These are phyloP conservation scores for Leccinum angustisporum DNA, from an alignment of 1,284 basidiomycete species.

Conservation along the genomic window DNA sequence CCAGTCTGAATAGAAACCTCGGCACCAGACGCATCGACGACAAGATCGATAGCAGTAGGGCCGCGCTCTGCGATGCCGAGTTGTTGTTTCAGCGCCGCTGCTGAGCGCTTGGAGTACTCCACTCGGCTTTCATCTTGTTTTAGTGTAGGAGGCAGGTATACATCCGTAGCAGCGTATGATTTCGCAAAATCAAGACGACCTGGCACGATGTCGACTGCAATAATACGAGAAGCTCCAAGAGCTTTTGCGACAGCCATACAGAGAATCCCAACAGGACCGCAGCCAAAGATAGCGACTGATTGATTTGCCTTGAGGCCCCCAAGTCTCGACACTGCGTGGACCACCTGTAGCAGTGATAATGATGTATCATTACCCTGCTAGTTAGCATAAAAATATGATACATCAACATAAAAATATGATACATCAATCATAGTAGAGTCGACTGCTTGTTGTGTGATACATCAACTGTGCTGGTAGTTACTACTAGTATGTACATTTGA, in stretches of 20 bases:
- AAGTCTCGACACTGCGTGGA: conserved; percentile 83
- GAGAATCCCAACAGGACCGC: conserved; percentile 91
- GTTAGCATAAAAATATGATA: too few relatives aligned
- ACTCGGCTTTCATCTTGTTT: conserved; percentile 66
- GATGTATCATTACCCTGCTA: too few relatives aligned
- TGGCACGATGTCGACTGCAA: conserved; percentile 85
- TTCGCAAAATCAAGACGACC: conserved; percentile 86
- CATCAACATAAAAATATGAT: too few relatives aligned
- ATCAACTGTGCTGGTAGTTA: too few relatives aligned
- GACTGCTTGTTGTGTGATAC: too few relatives aligned
- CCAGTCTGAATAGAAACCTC: conserved; percentile 87
- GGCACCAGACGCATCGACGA: conserved; percentile 87
- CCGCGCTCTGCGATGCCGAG: conserved; percentile 64
- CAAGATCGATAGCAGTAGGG: conserved; percentile 60
- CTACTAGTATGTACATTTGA: too few relatives aligned
- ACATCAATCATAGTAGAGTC: too few relatives aligned
- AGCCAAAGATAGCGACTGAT: conserved; percentile 80
- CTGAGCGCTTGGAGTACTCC: conserved; percentile 71
- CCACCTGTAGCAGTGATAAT: conserved; percentile 20
- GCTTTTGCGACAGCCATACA: conserved; percentile 93
- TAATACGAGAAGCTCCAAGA: conserved; percentile 76
- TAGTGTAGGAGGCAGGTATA: conserved; percentile 66
- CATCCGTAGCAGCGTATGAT: conserved; percentile 84
- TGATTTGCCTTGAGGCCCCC: conserved; percentile 74
- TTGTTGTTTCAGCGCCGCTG: conserved; percentile 53